Evolutionary conservation across 805 yeast genomes (phyloP).

Genomic region (Wickerhamiella cacticola): DNA sequence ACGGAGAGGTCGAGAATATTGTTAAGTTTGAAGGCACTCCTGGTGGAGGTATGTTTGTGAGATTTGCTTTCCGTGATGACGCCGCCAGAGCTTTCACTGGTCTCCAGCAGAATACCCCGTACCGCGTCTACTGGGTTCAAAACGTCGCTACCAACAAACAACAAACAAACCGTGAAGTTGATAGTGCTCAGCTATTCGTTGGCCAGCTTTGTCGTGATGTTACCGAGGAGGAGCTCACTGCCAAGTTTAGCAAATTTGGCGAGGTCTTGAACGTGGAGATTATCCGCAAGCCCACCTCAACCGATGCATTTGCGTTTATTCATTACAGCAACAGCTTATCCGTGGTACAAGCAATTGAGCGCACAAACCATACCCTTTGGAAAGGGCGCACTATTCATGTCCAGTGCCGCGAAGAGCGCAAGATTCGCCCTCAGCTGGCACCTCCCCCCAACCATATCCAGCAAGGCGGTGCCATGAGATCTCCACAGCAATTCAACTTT

Average conservation of each 20-base stretch:
- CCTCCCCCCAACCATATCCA: slow-evolving; percentile 25
- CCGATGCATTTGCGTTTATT: slow-evolving; percentile 56
- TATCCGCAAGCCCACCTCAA: slow-evolving; percentile 34
- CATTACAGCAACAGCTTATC: slow-evolving; percentile 51
- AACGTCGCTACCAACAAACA: slow-evolving; percentile 4
- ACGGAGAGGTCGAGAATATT: slow-evolving; percentile 67
- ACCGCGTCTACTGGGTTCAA: slow-evolving; percentile 14
- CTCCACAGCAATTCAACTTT: neutral
- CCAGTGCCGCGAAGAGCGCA: slow-evolving; percentile 53
- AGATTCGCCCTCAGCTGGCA: slow-evolving; percentile 7
- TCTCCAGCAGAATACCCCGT: neutral
- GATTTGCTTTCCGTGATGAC: slow-evolving; percentile 72
- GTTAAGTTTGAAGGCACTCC: slow-evolving; percentile 26
- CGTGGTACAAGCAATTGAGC: slow-evolving; percentile 77
- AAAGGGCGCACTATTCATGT: slow-evolving; percentile 69
- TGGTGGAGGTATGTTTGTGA: slow-evolving; percentile 53
- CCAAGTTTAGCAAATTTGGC: slow-evolving; percentile 60
- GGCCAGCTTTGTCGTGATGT: slow-evolving; percentile 54
- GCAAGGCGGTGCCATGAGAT: slow-evolving; percentile 16
- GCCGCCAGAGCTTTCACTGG: slow-evolving; percentile 72
- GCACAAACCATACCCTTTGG: slow-evolving; percentile 57
- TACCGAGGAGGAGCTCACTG: slow-evolving; percentile 42
- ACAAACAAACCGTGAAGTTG: slow-evolving; percentile 33
- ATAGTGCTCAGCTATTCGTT: slow-evolving; percentile 55
- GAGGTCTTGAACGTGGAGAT: slow-evolving; percentile 44